Evolutionary conservation across 306 rosid species (phyloP).

Genomic region (Datisca glomerata): DNA sequence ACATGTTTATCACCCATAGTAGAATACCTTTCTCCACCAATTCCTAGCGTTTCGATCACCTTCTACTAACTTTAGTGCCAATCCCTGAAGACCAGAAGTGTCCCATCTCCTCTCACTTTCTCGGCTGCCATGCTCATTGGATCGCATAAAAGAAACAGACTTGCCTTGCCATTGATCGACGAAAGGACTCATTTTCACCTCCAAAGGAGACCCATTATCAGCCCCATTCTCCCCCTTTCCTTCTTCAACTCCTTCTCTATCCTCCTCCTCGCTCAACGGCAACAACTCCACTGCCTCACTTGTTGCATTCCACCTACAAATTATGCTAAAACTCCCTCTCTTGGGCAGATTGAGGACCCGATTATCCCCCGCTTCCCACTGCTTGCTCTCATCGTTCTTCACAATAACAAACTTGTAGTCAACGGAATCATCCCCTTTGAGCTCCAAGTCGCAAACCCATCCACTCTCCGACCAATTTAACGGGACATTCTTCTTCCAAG

Average conservation of each 20-base stretch:
- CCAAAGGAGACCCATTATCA: slow-evolving; percentile 25
- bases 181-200: slow-evolving; percentile 59
- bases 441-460: slow-evolving; percentile 63
- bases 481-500: slow-evolving; percentile 56
- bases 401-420: slow-evolving; percentile 60
- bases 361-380: slow-evolving; percentile 73
- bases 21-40: slow-evolving; percentile 86
- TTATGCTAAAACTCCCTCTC: slow-evolving; percentile 35
- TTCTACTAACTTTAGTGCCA: slow-evolving; percentile 69
- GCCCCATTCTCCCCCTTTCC: slow-evolving; percentile 7
- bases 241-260: background rate
- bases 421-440: slow-evolving; percentile 21
- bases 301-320: slow-evolving; percentile 58
- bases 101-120: slow-evolving; percentile 56
- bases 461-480: slow-evolving; percentile 66
- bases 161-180: slow-evolving; percentile 94
- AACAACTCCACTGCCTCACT: slow-evolving; percentile 32
- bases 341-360: slow-evolving; percentile 47
- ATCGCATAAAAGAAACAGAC: slow-evolving; percentile 50
- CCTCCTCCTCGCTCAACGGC: slow-evolving; percentile 20
- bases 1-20: too few species aligned
- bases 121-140: slow-evolving; percentile 43
- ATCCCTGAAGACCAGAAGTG: slow-evolving; percentile 62
- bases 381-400: slow-evolving; percentile 19
- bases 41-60: slow-evolving; percentile 76